Evolutionary conservation across 768 basidiomycete genomes (phyloP).

Genomic region (Suillus variegatus): DNA sequence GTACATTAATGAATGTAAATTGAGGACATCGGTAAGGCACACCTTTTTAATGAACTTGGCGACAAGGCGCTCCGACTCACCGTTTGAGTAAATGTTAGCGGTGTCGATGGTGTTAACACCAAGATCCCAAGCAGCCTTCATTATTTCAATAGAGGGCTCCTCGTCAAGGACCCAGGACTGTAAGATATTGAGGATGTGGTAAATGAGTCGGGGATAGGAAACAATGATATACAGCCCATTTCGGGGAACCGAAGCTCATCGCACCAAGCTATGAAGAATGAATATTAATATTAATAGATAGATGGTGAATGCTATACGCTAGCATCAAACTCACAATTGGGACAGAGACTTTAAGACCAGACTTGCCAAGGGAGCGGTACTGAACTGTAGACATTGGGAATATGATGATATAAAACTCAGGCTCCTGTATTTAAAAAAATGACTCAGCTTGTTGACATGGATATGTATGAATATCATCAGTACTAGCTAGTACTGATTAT

Average conservation of each 20-base stretch:
- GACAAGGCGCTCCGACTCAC: slow-evolving; percentile 38
- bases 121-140: slow-evolving; percentile 37
- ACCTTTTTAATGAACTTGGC: slow-evolving; percentile 40
- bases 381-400: slow-evolving; percentile 19
- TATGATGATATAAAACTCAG: too few species aligned
- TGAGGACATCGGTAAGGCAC: not conserved
- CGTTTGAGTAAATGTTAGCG: slow-evolving; percentile 37
- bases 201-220: not conserved
- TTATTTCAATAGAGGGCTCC: slow-evolving; percentile 29
- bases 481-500: too few species aligned
- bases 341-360: slow-evolving; percentile 35
- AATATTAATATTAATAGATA: not conserved
- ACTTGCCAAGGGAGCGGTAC: slow-evolving; percentile 32
- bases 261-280: slow-evolving; percentile 24
- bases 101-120: slow-evolving; percentile 44
- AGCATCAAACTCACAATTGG: slow-evolving; percentile 26
- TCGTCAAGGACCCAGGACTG: slow-evolving; percentile 31
- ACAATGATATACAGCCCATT: slow-evolving; percentile 25
- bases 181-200: not conserved
- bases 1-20: not conserved
- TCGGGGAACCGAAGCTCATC: slow-evolving; percentile 27
- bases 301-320: too few species aligned
- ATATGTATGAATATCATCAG: too few species aligned
- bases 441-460: too few species aligned
- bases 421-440: too few species aligned